Evolutionary conservation across 228 moss, liverwort and hornwort genomes (phyloP), one percentile per base, ranked within the genome.

Genomic region (Sphagnum fallax): DNA sequence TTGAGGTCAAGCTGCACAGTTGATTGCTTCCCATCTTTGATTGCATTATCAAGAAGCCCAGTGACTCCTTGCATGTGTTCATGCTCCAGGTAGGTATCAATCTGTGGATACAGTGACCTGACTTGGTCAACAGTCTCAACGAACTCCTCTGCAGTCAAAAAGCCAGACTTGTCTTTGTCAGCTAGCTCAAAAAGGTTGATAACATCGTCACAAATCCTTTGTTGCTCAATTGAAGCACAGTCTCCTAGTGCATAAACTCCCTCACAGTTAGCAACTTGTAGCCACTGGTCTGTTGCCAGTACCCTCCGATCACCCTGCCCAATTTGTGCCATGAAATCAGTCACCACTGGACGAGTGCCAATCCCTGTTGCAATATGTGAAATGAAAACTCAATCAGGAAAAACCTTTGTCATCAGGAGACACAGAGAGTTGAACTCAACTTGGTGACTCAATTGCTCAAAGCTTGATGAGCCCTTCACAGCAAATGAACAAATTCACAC

Each of bases 341-440:
- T 76, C 51, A 93, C 57, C 48, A 91, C 79, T 47, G 97, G 93
- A 61, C 93, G 97, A 75, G 97, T 98, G 62, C 93, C 91, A 68
- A 98, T 84, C 72, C 97, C 87, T 87, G 55, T 55, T 12, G 1
- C 32, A 32, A 32, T 32, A 47, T 4, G 16, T 7, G 16, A n/a
- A 60, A n/a, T n/a, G 16, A n/a, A 5, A 7, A 60, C 13, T 14
- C 14, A 0, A 14, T 60, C 60, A 32, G 9, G 47, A 3, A 63
- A 10, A 15, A 63, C 32, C 32, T 32, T 32, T 32, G 32, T 32
- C 32, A 32, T 32, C 32, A 2, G 32, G 32, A 32, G 32, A 32
- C 32, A 32, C 32, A 32, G 32, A 32, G 2, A 32, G 32, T 32
- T 32, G 32, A 32, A 32, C 32, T 32, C 32, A 32, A 32, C 32